Percentiles rank a stretch among this genome's conserved stretches.
These are phyloP conservation scores for Chaetomiaceae sp. DNA, from an alignment of 2,329 filamentous ascomycete species.

Conservation along the genomic window DNA sequence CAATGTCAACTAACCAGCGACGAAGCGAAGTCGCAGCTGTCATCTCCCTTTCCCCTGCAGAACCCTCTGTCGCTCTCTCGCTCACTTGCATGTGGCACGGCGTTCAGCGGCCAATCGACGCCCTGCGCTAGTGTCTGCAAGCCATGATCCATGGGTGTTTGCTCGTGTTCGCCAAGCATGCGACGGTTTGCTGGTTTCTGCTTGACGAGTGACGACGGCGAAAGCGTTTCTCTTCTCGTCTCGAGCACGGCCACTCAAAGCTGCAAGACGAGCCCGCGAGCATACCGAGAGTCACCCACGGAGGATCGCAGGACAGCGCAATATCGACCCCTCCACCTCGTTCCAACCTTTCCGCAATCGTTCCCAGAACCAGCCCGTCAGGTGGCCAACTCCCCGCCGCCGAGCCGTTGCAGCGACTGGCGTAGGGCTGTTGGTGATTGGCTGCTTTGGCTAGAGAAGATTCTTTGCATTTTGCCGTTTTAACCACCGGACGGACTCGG, in stretches of 20 bases:
- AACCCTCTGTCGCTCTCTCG: neutral
- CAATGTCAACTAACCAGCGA: no score
- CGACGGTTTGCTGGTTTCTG: neutral
- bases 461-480: conserved; percentile 18
- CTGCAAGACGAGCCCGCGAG: neutral
- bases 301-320: neutral
- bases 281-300: neutral
- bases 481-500: conserved; percentile 20
- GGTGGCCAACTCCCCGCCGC: neutral
- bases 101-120: conserved; percentile 1
- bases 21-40: neutral
- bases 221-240: neutral
- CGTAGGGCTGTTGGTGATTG: conserved; percentile 5
- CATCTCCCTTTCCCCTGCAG: conserved; percentile 8
- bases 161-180: neutral
- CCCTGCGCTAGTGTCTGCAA: neutral
- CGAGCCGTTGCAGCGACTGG: conserved; percentile 1
- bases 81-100: conserved; percentile 8
- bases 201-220: neutral
- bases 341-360: no score
- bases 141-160: neutral
- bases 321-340: neutral
- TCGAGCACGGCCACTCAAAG: neutral
- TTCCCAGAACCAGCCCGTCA: neutral
- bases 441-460: neutral